A percentile compares a stretch with the other conserved stretches of the same genome.
Conservation (phyloP, 176 grass and related monocot genomes). For the Hordeum marinum region DNA sequence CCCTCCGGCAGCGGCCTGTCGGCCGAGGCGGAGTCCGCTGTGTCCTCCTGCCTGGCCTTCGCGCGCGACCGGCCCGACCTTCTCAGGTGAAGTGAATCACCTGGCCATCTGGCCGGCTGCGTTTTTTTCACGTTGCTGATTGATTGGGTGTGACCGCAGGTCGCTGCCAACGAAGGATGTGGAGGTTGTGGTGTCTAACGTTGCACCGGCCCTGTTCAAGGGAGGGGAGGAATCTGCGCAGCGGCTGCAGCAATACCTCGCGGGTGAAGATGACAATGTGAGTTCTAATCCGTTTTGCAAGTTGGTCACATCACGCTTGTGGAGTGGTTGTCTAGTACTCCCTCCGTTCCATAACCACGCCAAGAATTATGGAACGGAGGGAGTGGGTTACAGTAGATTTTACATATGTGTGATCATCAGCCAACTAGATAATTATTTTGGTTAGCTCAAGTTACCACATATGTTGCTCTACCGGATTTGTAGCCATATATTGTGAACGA, state of each 20-base stretch:
- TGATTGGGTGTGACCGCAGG: constrained; percentile 28
- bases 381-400: background rate
- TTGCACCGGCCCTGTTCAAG: constrained; percentile 61
- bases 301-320: background rate
- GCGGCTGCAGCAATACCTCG: constrained; percentile 56
- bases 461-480: background rate
- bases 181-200: constrained; percentile 60
- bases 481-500: background rate
- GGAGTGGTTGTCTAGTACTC: background rate
- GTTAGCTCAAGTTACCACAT: background rate
- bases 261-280: constrained; percentile 38
- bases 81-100: constrained; percentile 51
- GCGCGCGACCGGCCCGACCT: constrained; percentile 62
- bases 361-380: too few species aligned
- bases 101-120: background rate
- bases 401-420: background rate
- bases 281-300: constrained; percentile 1
- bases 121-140: background rate
- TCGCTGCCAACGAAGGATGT: constrained; percentile 65
- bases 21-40: constrained; percentile 38
- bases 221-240: constrained; percentile 53
- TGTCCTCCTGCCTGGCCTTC: constrained; percentile 60
- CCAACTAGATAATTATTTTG: background rate
- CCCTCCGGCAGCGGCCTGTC: constrained; percentile 24
- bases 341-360: too few species aligned